Evolutionary conservation across 768 basidiomycete genomes (phyloP).

Genomic region (Nidularia pulvinata): DNA sequence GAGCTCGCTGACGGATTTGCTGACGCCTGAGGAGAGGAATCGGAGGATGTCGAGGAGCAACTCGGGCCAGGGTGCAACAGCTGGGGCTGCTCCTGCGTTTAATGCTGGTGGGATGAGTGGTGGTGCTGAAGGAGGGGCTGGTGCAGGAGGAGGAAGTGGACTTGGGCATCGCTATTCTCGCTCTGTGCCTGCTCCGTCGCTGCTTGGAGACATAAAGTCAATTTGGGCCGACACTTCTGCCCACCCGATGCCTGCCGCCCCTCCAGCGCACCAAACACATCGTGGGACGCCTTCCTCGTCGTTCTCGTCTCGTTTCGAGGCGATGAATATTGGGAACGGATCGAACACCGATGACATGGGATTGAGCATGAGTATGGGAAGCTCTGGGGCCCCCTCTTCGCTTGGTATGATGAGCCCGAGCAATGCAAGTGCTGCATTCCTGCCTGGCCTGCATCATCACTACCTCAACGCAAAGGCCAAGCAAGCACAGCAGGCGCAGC

Average conservation of each 20-base stretch:
- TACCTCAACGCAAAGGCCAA: conserved; percentile 55
- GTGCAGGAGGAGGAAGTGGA: conserved; percentile 8
- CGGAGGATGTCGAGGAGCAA: conserved; percentile 82
- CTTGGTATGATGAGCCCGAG: conserved; percentile 56
- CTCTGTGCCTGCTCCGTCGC: conserved; percentile 77
- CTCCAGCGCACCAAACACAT: conserved; percentile 23
- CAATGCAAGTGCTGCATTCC: conserved; percentile 83
- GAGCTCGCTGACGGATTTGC: conserved; percentile 81
- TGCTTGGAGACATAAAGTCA: conserved; percentile 74
- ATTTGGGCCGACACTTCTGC: conserved; percentile 72
- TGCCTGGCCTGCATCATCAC: conserved; percentile 69
- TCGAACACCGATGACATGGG: conserved; percentile 24
- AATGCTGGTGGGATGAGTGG: background rate
- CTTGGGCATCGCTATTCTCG: conserved; percentile 75
- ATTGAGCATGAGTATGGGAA: conserved; percentile 28
- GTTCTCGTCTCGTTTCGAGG: conserved; percentile 41
- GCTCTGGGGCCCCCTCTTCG: conserved; percentile 17
- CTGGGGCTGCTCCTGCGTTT: conserved; percentile 10
- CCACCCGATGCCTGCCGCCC: conserved; percentile 25
- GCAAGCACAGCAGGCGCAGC: conserved; percentile 23
- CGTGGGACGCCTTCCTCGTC: conserved; percentile 52
- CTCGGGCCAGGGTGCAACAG: conserved; percentile 31
- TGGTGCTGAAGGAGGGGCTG: background rate
- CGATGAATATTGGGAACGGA: conserved; percentile 10
- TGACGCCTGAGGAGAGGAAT: conserved; percentile 87